A percentile compares a stretch with the other conserved stretches of the same genome.
Conservation (phyloP, 1,139 yeast genomes). For the Hyphopichia wangnamkhiaoensis region DNA sequence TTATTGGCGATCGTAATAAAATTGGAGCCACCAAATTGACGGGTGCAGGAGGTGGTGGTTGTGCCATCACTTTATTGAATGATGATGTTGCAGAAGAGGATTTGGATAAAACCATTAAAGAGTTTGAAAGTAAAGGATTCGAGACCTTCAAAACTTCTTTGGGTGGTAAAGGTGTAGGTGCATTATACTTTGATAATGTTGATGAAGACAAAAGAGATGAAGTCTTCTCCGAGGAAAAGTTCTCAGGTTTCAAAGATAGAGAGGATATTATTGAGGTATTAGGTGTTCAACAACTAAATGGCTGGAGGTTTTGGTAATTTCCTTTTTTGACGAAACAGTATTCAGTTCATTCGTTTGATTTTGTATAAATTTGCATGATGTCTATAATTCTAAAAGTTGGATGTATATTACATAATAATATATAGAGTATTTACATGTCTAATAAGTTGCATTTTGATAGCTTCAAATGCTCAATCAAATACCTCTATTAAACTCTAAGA, state of each 20-base stretch:
- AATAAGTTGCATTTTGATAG: too few relatives aligned
- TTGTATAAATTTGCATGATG: too few relatives aligned
- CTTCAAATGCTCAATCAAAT: too few relatives aligned
- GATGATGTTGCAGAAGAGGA: slow-evolving; percentile 40
- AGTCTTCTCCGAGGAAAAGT: slow-evolving; percentile 34
- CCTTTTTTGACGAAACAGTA: too few relatives aligned
- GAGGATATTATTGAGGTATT: slow-evolving; percentile 49
- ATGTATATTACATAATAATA: too few relatives aligned
- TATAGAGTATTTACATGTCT: too few relatives aligned
- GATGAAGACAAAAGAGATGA: slow-evolving; percentile 11
- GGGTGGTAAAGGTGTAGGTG: slow-evolving; percentile 89
- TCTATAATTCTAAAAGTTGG: too few relatives aligned
- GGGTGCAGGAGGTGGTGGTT: slow-evolving; percentile 99
- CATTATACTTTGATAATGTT: slow-evolving; percentile 29
- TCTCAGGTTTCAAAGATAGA: slow-evolving; percentile 39
- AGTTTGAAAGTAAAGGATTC: slow-evolving; percentile 53
- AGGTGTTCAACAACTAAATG: slow-evolving; percentile 40
- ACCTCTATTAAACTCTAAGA: slow-evolving; percentile 90
- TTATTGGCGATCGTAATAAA: slow-evolving; percentile 56
- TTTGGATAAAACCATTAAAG: slow-evolving; percentile 36
- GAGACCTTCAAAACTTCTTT: slow-evolving; percentile 80
- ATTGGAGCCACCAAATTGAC: slow-evolving; percentile 92
- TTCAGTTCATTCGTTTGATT: too few relatives aligned
- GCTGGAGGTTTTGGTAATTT: slow-evolving; percentile 64
- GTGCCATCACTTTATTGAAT: slow-evolving; percentile 83